phyloP scores from a whole-genome alignment of 2,329 filamentous ascomycete species.

The Botrytis byssoidea region DNA sequence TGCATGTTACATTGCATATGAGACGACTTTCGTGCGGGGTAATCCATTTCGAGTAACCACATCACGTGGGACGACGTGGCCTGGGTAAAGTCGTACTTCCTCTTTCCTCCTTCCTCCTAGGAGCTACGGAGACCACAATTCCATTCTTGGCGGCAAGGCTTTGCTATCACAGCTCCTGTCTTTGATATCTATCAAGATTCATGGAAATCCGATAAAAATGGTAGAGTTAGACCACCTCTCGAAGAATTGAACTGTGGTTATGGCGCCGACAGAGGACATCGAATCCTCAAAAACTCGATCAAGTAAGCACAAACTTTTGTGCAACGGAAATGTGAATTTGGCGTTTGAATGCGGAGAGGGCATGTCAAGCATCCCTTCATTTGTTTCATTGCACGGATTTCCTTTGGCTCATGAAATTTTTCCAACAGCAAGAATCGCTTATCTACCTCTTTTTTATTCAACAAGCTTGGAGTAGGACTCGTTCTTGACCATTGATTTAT shows the following conservation, averaged over 20 bases:
- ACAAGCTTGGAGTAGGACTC: neutral
- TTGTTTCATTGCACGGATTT: neutral
- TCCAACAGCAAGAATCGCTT: neutral
- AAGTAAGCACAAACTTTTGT: neutral
- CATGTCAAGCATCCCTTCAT: neutral
- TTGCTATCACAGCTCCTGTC: neutral
- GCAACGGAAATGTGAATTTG: neutral
- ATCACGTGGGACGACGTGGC: slow-evolving; percentile 7
- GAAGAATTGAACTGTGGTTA: neutral
- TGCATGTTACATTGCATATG: slow-evolving; percentile 8
- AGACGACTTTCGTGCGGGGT: slow-evolving; percentile 15
- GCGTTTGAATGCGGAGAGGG: neutral
- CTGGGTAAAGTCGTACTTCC: neutral
- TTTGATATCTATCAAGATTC: too few species aligned
- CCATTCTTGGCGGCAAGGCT: neutral
- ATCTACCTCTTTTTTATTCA: neutral
- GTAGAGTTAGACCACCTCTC: too few species aligned
- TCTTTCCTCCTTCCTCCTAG: neutral
- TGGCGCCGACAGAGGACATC: neutral
- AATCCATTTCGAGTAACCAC: slow-evolving; percentile 15
- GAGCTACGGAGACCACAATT: neutral
- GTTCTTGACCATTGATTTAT: neutral
- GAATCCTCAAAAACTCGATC: neutral
- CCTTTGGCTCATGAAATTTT: neutral
- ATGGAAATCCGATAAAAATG: neutral